A percentile compares a stretch with the other conserved stretches of the same genome.
These are phyloP conservation scores for Pyrenula massariospora DNA, from an alignment of 495 filamentous ascomycete genomes.

Conservation along the genomic window DNA sequence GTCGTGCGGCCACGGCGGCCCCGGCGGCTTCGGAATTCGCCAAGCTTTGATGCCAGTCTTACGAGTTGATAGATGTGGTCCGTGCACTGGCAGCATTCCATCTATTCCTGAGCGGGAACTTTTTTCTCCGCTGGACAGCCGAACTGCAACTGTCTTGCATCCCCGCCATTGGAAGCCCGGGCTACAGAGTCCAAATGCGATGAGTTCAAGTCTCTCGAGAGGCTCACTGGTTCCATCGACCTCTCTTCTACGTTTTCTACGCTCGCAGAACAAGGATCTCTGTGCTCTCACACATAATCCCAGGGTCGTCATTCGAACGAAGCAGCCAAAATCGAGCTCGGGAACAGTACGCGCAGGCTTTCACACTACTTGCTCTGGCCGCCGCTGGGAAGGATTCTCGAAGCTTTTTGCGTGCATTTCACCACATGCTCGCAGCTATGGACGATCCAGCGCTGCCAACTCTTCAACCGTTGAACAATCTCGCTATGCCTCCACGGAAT, in stretches of 20 bases:
- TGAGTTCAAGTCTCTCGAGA: neutral
- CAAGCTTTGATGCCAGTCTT: too few relatives aligned
- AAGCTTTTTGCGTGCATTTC: neutral
- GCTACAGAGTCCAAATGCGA: neutral
- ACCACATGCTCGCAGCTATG: neutral
- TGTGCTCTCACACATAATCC: neutral
- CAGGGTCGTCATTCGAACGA: neutral
- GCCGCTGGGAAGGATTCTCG: neutral
- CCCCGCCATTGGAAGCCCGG: too few relatives aligned
- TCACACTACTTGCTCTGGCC: neutral
- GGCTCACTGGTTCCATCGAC: slow-evolving; percentile 36
- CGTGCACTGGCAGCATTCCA: too few relatives aligned
- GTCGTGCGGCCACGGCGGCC: too few relatives aligned
- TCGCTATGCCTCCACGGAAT: slow-evolving; percentile 29
- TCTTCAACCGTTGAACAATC: slow-evolving; percentile 1
- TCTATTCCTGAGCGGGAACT: neutral
- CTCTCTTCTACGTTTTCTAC: slow-evolving; percentile 49
- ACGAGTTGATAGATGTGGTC: too few relatives aligned
- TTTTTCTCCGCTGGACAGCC: neutral
- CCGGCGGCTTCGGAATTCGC: too few relatives aligned
- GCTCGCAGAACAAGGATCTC: slow-evolving; percentile 26
- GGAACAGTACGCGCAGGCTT: neutral
- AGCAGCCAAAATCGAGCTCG: neutral
- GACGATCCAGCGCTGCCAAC: neutral
- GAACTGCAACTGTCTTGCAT: too few relatives aligned